Percentiles rank a stretch among this genome's conserved stretches.
These are phyloP conservation scores for Talaromyces liani DNA, from an alignment of 495 filamentous ascomycete genomes.

Conservation along the genomic window DNA sequence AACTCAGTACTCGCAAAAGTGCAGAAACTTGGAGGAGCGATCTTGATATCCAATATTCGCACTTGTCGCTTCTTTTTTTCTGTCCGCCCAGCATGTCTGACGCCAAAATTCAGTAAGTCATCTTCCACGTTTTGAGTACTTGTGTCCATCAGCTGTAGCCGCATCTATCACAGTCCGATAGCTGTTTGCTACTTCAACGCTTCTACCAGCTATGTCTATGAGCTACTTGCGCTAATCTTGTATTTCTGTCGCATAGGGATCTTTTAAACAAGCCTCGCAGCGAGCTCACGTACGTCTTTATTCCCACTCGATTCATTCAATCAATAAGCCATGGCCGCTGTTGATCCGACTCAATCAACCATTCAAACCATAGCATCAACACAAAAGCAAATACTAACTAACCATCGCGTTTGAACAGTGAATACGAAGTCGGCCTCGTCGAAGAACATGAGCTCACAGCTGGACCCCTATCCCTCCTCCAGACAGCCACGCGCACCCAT, in stretches of 20 bases:
- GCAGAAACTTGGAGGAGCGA: neutral
- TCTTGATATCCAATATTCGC: neutral
- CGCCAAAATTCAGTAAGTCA: slow-evolving; percentile 67
- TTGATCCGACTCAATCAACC: neutral
- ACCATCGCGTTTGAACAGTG: slow-evolving; percentile 30
- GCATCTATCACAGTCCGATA: slow-evolving; percentile 12
- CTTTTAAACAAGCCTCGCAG: slow-evolving; percentile 70
- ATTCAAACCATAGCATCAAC: slow-evolving; percentile 9
- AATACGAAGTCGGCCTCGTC: slow-evolving; percentile 82
- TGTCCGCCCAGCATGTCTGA: slow-evolving; percentile 54
- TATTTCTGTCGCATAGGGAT: slow-evolving; percentile 46
- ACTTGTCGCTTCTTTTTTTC: neutral
- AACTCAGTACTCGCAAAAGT: neutral
- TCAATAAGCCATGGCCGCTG: neutral
- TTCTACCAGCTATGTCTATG: slow-evolving; percentile 13
- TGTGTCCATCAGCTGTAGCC: neutral
- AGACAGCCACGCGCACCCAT: slow-evolving; percentile 81
- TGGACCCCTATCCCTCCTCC: slow-evolving; percentile 83
- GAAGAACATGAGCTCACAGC: slow-evolving; percentile 87
- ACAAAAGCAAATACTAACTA: slow-evolving; percentile 17
- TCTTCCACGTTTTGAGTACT: slow-evolving; percentile 5
- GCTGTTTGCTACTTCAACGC: neutral
- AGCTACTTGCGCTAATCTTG: slow-evolving; percentile 19
- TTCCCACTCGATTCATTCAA: neutral
- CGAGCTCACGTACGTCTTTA: slow-evolving; percentile 65